Base-by-base conservation (phyloP, 768 basidiomycete genomes). In the Leccinum longicurvipes region DNA sequence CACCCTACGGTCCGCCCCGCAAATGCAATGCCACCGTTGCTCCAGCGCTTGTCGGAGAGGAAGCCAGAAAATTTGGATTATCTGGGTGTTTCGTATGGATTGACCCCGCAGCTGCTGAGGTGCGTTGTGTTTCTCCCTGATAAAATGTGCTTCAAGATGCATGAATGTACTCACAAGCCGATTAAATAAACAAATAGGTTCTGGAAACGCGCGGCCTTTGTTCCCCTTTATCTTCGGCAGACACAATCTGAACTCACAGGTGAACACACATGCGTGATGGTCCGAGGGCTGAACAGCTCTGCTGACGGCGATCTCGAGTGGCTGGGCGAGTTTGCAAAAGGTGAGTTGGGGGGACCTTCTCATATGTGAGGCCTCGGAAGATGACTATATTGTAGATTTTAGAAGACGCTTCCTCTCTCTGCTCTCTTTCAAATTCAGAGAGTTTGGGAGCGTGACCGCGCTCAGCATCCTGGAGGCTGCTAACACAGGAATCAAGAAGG, bases 221-320 rank as follows among this genome's bases (percentile, higher is more conserved):
- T 91, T 0, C 97, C 97, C 0, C 77, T 98, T 14, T 98, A 98
- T 66, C 73, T 98, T 28, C 85, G 96, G 28, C 97, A 98, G 73
- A 96, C 93, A 6, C 79, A 86, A 56, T 97, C 93, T 68, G 94
- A 97, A 63, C 79, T 98, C 50, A 99, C 97, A 0, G 97, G 97
- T 36, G 97, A 99, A 73, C 89, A 97, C 67, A 91, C 92, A 0
- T 95, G 93, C 66, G 87, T 98, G 32, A 98, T 99, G 97, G 82
- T 96, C 1, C 82, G 91, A 29, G 87, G 90, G 0, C 73, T 98
- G 70, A 87, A 84, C 68, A 89, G 79, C 67, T 86, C 80, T 34
- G 72, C 71, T 15, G 83, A 80, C 41, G 68, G 73, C 28, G 87
- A 87, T 56, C 70, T 91, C 36, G 84, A 84, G 48, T 98, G 96